Evolutionary conservation across 805 yeast genomes (phyloP).

Genomic region (Zygosaccharomyces siamensis): DNA sequence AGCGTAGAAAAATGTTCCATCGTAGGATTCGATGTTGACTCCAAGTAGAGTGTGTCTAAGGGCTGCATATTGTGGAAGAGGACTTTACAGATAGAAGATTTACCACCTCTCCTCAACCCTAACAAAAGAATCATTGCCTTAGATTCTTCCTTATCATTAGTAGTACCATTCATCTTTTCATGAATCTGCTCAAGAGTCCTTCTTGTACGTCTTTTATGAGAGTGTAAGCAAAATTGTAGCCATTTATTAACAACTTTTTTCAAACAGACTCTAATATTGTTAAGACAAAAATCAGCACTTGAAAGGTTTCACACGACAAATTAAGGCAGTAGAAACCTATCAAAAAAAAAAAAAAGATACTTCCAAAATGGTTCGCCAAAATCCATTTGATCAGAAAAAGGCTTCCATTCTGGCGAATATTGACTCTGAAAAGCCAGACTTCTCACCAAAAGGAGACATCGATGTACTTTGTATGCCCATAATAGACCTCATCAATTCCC

Average conservation of each 20-base stretch:
- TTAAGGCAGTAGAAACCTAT: not conserved
- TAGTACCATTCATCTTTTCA: slow-evolving; percentile 1
- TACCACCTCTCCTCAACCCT: slow-evolving; percentile 90
- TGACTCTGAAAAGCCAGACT: slow-evolving; percentile 44
- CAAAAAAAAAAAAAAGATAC: too few relatives aligned
- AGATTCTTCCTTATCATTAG: slow-evolving; percentile 37
- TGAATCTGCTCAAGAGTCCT: not conserved
- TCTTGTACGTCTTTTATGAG: not conserved
- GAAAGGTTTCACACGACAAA: not conserved
- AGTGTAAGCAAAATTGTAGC: not conserved
- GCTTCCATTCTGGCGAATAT: slow-evolving; percentile 50
- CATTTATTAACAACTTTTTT: not conserved
- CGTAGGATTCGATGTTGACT: slow-evolving; percentile 84
- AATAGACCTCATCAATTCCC: slow-evolving; percentile 59
- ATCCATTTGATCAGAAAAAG: slow-evolving; percentile 68
- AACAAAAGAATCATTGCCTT: slow-evolving; percentile 79
- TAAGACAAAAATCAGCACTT: not conserved
- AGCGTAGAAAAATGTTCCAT: slow-evolving; percentile 78
- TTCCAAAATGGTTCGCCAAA: slow-evolving; percentile 27
- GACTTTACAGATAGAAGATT: slow-evolving; percentile 91
- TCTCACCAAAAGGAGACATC: slow-evolving; percentile 87
- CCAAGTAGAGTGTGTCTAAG: slow-evolving; percentile 82
- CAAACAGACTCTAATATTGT: not conserved
- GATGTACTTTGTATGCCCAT: slow-evolving; percentile 71
- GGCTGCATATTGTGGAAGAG: slow-evolving; percentile 97